phyloP scores from a whole-genome alignment of 257 asterid genomes.

The Cordia subcordata region DNA sequence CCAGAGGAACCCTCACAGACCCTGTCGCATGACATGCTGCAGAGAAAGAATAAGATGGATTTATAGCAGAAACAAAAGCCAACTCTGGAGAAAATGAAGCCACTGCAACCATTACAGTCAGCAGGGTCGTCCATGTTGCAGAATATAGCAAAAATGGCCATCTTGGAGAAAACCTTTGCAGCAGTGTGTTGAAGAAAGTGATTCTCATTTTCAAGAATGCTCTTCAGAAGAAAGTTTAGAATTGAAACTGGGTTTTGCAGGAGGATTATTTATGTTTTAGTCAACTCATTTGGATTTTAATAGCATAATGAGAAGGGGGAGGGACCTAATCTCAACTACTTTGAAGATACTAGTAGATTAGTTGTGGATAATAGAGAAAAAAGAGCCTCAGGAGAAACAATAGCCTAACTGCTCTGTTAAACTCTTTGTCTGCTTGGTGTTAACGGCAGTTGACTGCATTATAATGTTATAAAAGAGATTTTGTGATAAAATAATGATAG shows the following conservation, averaged over 20 bases:
- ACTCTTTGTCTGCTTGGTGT: neutral
- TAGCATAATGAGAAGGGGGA: neutral
- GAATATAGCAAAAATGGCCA: constrained; percentile 59
- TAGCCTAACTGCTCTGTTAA: neutral
- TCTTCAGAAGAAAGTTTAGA: neutral
- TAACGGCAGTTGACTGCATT: no score
- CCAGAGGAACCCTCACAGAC: constrained; percentile 61
- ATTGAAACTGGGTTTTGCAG: neutral
- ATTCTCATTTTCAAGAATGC: constrained; percentile 29
- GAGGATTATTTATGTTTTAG: neutral
- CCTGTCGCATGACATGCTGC: constrained; percentile 33
- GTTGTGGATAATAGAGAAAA: constrained; percentile 25
- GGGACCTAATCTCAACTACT: constrained; percentile 57
- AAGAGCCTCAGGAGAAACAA: neutral
- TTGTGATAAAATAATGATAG: neutral
- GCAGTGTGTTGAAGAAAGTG: constrained; percentile 33
- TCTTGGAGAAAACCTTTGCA: constrained; percentile 33
- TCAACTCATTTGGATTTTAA: neutral
- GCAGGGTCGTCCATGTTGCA: constrained; percentile 65
- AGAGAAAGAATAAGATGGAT: constrained; percentile 42
- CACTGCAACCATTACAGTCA: constrained; percentile 57
- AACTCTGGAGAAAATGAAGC: constrained; percentile 80
- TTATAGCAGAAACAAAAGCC: constrained; percentile 69
- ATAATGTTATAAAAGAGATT: no score
- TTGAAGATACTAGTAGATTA: constrained; percentile 19